Percentiles rank a stretch among this genome's conserved stretches.
These are phyloP conservation scores for Scytalidium lignicola DNA, from an alignment of 2,329 filamentous ascomycete genomes.

Conservation along the genomic window DNA sequence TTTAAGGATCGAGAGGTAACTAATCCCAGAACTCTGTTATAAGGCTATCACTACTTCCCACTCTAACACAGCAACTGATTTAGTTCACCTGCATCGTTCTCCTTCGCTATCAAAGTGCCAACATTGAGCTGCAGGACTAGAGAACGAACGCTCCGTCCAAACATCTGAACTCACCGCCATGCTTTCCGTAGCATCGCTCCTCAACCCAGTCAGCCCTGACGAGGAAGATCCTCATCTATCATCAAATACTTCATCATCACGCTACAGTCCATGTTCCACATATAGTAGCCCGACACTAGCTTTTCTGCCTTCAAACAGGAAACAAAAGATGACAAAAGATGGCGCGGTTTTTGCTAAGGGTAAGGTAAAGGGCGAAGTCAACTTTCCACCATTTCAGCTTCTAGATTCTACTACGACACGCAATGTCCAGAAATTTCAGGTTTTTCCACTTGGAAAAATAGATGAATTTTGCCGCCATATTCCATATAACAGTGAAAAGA, in stretches of 20 bases:
- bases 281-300: conserved; percentile 20
- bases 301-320: conserved; percentile 30
- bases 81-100: not conserved
- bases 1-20: not conserved
- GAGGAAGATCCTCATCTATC: conserved; percentile 38
- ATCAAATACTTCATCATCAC: conserved; percentile 32
- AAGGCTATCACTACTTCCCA: not conserved
- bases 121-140: conserved; percentile 20
- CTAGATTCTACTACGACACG: conserved; percentile 51
- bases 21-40: not conserved
- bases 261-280: conserved; percentile 20
- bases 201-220: conserved; percentile 50
- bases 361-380: conserved; percentile 60
- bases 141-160: conserved; percentile 12
- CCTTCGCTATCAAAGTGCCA: conserved; percentile 16
- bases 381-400: conserved; percentile 69
- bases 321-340: conserved; percentile 61
- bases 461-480: conserved; percentile 66
- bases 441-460: conserved; percentile 63
- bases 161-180: conserved; percentile 36
- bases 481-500: conserved; percentile 93
- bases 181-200: conserved; percentile 60
- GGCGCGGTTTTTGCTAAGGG: conserved; percentile 57
- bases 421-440: conserved; percentile 57
- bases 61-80: not conserved